These are phyloP conservation scores for Thelonectria discophora DNA, from an alignment of 2,329 filamentous ascomycete genomes.

Conservation along the genomic window DNA sequence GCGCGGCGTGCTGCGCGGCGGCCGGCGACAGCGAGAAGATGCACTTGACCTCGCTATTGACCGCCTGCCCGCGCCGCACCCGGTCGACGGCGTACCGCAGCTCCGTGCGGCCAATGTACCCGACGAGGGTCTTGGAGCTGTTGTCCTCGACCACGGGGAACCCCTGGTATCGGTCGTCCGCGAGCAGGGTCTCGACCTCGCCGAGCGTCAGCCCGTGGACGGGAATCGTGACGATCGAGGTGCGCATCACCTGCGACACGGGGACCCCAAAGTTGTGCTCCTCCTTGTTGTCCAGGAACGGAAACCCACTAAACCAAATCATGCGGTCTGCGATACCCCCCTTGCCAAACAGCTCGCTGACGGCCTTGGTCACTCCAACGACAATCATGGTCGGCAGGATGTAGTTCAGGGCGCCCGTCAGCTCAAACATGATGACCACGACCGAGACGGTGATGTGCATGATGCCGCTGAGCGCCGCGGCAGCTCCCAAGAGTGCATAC, in stretches of 20 bases:
- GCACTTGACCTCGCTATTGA: constrained; percentile 76
- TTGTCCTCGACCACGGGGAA: constrained; percentile 89
- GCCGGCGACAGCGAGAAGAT: constrained; percentile 68
- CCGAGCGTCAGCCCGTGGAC: constrained; percentile 77
- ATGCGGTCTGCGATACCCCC: constrained; percentile 97
- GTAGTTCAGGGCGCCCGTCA: constrained; percentile 96
- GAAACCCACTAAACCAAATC: constrained; percentile 99
- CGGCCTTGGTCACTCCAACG: constrained; percentile 93
- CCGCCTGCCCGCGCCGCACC: constrained; percentile 72
- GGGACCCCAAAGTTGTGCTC: constrained; percentile 96
- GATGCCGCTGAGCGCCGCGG: constrained; percentile 89
- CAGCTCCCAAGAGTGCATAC: constrained; percentile 94
- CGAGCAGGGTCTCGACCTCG: constrained; percentile 79
- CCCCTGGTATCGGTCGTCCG: constrained; percentile 85
- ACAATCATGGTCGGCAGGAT: constrained; percentile 99
- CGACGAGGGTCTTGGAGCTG: constrained; percentile 76
- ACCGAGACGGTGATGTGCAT: constrained; percentile 98
- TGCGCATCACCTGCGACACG: constrained; percentile 89
- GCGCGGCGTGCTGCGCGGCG: constrained; percentile 32
- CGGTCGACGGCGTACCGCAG: constrained; percentile 89
- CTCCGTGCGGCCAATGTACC: constrained; percentile 93
- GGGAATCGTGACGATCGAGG: constrained; percentile 77
- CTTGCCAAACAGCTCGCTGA: constrained; percentile 90
- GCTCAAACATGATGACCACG: constrained; percentile 99
- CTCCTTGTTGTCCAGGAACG: constrained; percentile 96